Evolutionary conservation across 306 rosid genomes (phyloP).

Genomic region (Trifolium dubium): DNA sequence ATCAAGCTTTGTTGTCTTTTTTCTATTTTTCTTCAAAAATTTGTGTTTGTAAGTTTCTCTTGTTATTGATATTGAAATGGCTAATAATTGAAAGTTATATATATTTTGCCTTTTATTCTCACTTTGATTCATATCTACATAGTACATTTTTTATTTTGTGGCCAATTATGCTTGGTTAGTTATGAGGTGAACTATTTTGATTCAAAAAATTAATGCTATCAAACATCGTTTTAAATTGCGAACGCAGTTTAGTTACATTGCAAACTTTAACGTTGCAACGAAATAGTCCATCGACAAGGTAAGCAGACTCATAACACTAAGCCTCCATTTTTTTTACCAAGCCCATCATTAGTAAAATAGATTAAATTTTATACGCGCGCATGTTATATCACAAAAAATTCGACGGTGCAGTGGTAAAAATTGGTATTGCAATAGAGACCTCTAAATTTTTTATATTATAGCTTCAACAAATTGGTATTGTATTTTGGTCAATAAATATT

Average conservation of each 20-base stretch:
- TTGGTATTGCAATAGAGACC: neutral
- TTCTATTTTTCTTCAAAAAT: slow-evolving; percentile 15
- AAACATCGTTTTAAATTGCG: neutral
- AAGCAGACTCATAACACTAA: too few relatives aligned
- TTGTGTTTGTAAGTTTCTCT: slow-evolving; percentile 29
- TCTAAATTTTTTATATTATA: neutral
- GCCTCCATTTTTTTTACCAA: too few relatives aligned
- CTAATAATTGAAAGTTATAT: slow-evolving; percentile 23
- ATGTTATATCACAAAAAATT: too few relatives aligned
- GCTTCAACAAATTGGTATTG: neutral
- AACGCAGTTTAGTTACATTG: neutral
- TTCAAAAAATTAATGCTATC: neutral
- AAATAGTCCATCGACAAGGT: too few relatives aligned
- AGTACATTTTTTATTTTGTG: neutral
- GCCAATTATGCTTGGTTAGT: neutral
- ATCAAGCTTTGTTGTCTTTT: neutral
- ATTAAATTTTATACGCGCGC: too few relatives aligned
- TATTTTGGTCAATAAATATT: neutral
- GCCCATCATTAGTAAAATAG: too few relatives aligned
- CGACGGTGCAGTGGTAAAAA: too few relatives aligned
- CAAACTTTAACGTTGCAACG: neutral
- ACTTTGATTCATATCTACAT: neutral
- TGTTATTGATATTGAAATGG: slow-evolving; percentile 2
- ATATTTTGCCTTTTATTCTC: neutral
- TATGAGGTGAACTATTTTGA: too few relatives aligned